phyloP scores from a whole-genome alignment of 2,329 filamentous ascomycete genomes.

The Nannizzia gypsea region DNA sequence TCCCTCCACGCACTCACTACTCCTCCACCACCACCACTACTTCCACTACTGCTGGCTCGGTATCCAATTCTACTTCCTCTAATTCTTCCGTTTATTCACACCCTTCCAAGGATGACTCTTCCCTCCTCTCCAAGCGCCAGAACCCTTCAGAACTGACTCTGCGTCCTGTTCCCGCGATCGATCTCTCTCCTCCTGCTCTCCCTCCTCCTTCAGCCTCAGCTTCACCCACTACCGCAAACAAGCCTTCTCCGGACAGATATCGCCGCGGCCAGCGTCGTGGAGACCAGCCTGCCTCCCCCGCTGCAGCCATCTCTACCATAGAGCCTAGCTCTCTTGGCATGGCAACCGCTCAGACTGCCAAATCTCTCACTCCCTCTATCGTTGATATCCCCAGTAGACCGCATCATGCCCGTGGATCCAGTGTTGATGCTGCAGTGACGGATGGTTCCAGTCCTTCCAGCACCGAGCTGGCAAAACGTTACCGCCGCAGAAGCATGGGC shows the following conservation, averaged over 20 bases:
- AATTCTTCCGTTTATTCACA: conserved; percentile 37
- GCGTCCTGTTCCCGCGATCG: conserved; percentile 38
- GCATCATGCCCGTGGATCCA: conserved; percentile 46
- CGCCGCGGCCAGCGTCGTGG: conserved; percentile 52
- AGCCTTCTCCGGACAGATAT: conserved; percentile 72
- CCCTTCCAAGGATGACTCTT: conserved; percentile 40
- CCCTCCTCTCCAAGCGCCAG: conserved; percentile 32
- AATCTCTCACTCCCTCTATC: background rate
- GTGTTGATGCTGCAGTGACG: conserved; percentile 59
- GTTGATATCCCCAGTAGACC: background rate
- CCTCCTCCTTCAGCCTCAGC: conserved; percentile 25
- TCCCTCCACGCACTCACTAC: conserved; percentile 32
- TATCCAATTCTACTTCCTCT: conserved; percentile 42
- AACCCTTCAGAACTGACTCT: conserved; percentile 26
- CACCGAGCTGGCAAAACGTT: conserved; percentile 60
- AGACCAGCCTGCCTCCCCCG: conserved; percentile 24
- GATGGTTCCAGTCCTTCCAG: conserved; percentile 35
- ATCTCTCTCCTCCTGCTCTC: conserved; percentile 42
- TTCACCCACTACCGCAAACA: conserved; percentile 48
- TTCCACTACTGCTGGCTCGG: conserved; percentile 37
- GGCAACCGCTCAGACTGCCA: conserved; percentile 3
- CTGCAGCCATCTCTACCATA: background rate
- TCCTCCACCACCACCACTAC: background rate
- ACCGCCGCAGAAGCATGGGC: conserved; percentile 73
- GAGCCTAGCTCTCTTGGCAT: conserved; percentile 10